Conservation (phyloP, 306 rosid genomes). For the Casuarina glauca region DNA sequence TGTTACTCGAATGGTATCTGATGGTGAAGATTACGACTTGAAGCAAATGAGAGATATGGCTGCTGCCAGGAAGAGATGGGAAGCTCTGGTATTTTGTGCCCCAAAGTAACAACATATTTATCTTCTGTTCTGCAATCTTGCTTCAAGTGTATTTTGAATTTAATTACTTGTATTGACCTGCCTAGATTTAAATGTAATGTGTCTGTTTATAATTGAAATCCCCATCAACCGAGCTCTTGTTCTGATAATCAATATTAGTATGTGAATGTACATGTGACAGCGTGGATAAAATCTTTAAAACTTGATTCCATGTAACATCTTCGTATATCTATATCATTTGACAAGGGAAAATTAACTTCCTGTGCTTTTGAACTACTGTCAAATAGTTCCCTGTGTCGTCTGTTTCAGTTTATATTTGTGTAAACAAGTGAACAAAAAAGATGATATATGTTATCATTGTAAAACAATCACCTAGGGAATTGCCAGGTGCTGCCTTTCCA, state of each 20-base stretch:
- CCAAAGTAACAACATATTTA: background rate
- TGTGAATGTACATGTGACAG: background rate
- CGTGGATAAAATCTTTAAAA: background rate
- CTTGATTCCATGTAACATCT: background rate
- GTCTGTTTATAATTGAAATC: background rate
- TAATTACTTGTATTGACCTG: background rate
- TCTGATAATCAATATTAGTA: background rate
- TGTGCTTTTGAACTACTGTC: too few species aligned
- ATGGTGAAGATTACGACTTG: slow-evolving; percentile 69
- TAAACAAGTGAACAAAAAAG: background rate
- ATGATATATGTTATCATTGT: background rate
- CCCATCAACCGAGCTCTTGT: background rate
- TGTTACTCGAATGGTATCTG: slow-evolving; percentile 51
- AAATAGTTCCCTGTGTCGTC: too few species aligned
- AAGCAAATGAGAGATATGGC: slow-evolving; percentile 92
- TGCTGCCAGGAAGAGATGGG: slow-evolving; percentile 97
- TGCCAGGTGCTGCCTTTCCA: background rate
- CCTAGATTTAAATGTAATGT: background rate
- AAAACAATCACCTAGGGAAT: background rate
- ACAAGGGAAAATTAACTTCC: too few species aligned
- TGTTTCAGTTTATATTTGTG: too few species aligned
- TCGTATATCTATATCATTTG: background rate
- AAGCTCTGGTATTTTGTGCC: slow-evolving; percentile 69
- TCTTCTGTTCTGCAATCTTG: background rate
- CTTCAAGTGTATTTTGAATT: background rate